Conservation (phyloP, 768 basidiomycete species). For the Trametes cingulata region DNA sequence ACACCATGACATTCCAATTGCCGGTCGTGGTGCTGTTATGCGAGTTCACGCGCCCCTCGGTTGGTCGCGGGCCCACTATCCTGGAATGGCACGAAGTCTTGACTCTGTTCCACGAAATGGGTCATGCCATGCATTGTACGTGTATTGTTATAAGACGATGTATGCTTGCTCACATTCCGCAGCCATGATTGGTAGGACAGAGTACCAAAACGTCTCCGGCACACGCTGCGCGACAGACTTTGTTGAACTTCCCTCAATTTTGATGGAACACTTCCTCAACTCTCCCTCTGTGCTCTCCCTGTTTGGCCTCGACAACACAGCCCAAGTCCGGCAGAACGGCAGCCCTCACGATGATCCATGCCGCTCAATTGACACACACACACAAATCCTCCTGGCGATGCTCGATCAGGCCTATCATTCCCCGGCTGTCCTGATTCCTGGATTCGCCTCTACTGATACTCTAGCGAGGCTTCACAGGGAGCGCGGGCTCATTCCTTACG, state of each 20-base stretch:
- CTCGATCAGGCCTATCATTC: conserved; percentile 94
- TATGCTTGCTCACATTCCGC: neutral
- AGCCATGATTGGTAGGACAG: conserved; percentile 98
- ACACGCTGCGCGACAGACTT: conserved; percentile 98
- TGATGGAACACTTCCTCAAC: conserved; percentile 97
- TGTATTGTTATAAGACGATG: conserved; percentile 15
- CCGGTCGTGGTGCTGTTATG: conserved; percentile 91
- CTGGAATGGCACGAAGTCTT: conserved; percentile 92
- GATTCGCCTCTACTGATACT: conserved; percentile 74
- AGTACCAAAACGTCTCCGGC: conserved; percentile 96
- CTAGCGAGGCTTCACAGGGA: conserved; percentile 62
- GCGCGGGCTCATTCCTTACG: conserved; percentile 81
- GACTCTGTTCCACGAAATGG: conserved; percentile 98
- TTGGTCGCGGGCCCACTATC: conserved; percentile 64
- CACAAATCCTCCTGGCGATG: conserved; percentile 85
- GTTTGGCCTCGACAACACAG: conserved; percentile 58
- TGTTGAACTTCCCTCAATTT: conserved; percentile 94
- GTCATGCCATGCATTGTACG: conserved; percentile 99
- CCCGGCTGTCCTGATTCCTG: conserved; percentile 47
- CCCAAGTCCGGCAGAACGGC: conserved; percentile 49
- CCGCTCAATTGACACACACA: conserved; percentile 83
- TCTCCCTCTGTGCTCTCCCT: conserved; percentile 83
- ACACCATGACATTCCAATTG: conserved; percentile 77
- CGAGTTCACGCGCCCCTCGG: conserved; percentile 72
- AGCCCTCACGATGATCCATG: conserved; percentile 77